phyloP scores from a whole-genome alignment of 768 basidiomycete species.

The Psilocybe azurescens region DNA sequence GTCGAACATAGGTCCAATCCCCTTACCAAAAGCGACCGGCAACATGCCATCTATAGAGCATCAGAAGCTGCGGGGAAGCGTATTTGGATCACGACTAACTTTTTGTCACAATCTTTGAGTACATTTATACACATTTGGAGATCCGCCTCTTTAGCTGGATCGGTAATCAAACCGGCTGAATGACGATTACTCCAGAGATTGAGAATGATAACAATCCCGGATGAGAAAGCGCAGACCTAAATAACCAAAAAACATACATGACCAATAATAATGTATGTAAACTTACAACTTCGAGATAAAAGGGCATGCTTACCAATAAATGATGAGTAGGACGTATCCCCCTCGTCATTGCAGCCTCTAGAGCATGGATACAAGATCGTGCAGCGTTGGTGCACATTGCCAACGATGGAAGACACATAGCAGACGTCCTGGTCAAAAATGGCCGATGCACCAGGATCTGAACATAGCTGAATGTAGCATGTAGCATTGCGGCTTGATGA shows the following conservation, averaged over 20 bases:
- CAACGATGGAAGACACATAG: conserved; percentile 56
- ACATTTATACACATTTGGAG: conserved; percentile 56
- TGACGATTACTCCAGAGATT: conserved; percentile 59
- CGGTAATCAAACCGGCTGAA: conserved; percentile 35
- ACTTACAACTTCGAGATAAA: too few species aligned
- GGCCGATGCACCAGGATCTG: conserved; percentile 75
- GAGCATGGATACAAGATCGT: conserved; percentile 69
- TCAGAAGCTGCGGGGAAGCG: neutral
- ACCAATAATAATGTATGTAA: neutral
- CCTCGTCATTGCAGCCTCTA: conserved; percentile 54
- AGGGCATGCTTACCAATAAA: conserved; percentile 11
- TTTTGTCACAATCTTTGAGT: conserved; percentile 41
- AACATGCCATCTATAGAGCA: conserved; percentile 35
- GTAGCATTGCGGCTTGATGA: conserved; percentile 56
- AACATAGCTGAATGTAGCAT: conserved; percentile 46
- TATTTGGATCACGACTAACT: conserved; percentile 26
- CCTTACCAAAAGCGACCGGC: conserved; percentile 34
- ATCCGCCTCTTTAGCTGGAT: conserved; percentile 51
- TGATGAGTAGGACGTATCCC: conserved; percentile 15
- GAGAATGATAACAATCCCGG: conserved; percentile 59
- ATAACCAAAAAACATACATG: neutral
- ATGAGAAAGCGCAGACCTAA: conserved; percentile 40
- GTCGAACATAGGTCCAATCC: neutral
- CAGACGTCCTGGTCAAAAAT: conserved; percentile 54
- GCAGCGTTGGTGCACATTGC: conserved; percentile 77